Conservation (phyloP, 139 green algal genomes). For the Gonium pectorale region DNA sequence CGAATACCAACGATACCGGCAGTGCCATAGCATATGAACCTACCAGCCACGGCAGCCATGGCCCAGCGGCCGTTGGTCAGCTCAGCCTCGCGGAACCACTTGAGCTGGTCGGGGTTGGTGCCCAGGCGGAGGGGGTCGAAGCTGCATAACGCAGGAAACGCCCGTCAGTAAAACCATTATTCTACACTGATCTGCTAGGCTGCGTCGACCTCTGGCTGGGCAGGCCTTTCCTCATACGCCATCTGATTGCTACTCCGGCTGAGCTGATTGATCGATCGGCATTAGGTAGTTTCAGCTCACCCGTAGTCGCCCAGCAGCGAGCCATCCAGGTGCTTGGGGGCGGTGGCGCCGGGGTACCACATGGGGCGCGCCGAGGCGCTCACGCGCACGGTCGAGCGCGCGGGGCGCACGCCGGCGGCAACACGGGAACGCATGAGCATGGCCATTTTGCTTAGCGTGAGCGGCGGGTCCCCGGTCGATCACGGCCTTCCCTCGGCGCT, state of each 20-base stretch:
- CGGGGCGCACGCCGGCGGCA: slow-evolving; percentile 10
- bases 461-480: slow-evolving; percentile 29
- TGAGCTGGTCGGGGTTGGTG: slow-evolving; percentile 62
- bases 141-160: slow-evolving; percentile 20
- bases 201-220: not conserved
- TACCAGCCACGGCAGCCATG: slow-evolving; percentile 85
- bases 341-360: slow-evolving; percentile 69
- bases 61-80: slow-evolving; percentile 92
- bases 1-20: no score
- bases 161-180: not conserved
- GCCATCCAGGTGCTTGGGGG: slow-evolving; percentile 71
- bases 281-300: slow-evolving; percentile 38
- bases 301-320: slow-evolving; percentile 66
- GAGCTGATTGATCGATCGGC: no score
- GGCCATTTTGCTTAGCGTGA: slow-evolving; percentile 29
- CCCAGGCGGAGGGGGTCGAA: slow-evolving; percentile 81
- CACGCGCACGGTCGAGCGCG: slow-evolving; percentile 21
- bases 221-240: no score
- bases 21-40: not conserved
- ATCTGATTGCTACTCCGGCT: no score
- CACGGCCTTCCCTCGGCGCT: no score
- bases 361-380: slow-evolving; percentile 22
- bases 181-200: not conserved
- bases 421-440: slow-evolving; percentile 21
- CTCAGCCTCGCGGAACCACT: slow-evolving; percentile 87